phyloP scores from a whole-genome alignment of 2,329 filamentous ascomycete genomes.

The Fusarium paranaense region DNA sequence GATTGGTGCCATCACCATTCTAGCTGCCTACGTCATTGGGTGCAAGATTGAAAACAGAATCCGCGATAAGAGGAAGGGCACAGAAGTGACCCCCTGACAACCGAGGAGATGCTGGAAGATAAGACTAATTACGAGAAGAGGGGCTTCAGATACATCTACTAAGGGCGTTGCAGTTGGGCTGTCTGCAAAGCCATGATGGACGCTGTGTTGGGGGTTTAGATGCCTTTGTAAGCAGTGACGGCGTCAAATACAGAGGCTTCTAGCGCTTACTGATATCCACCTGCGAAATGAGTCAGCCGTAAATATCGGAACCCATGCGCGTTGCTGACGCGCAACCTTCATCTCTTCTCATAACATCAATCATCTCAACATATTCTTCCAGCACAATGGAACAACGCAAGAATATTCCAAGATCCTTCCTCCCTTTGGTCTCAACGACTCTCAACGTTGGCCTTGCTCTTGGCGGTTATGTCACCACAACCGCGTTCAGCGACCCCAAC shows the following conservation, averaged over 20 bases:
- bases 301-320: neutral
- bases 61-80: neutral
- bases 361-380: neutral
- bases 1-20: neutral
- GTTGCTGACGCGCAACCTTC: neutral
- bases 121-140: neutral
- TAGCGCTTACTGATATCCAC: neutral
- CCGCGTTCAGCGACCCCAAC: slow-evolving; percentile 10
- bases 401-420: neutral
- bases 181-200: neutral
- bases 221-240: neutral
- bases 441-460: slow-evolving; percentile 2
- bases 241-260: neutral
- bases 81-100: neutral
- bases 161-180: neutral
- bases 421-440: neutral
- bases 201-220: neutral
- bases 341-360: neutral
- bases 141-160: neutral
- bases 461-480: slow-evolving; percentile 22
- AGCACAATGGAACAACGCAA: neutral
- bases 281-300: neutral
- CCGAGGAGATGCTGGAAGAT: neutral
- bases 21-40: neutral
- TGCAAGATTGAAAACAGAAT: neutral